Percentiles rank a stretch among this genome's conserved stretches.
These are phyloP conservation scores for Fusarium paranaense DNA, from an alignment of 2,329 filamentous ascomycete species.

Conservation along the genomic window DNA sequence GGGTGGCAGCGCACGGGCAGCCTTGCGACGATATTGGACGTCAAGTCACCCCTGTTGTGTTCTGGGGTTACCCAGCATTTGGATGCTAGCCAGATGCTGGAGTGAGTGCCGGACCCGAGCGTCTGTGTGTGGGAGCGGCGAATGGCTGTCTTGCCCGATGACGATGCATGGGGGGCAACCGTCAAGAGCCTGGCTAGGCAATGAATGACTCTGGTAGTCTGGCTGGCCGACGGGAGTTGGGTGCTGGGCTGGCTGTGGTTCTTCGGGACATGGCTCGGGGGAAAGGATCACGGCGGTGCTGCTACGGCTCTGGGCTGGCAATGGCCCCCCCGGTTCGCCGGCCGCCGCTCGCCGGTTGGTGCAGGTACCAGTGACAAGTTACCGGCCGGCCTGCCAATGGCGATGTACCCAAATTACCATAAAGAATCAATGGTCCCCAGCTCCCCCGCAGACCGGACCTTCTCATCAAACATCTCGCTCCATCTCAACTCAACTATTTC, in stretches of 20 bases:
- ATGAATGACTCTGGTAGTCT: conserved; percentile 3
- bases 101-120: conserved; percentile 24
- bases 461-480: conserved; percentile 37
- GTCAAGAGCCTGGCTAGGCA: not conserved
- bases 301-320: conserved; percentile 22
- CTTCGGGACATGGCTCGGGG: conserved; percentile 45
- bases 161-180: conserved; percentile 24
- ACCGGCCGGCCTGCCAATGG: conserved; percentile 37
- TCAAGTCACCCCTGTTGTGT: conserved; percentile 10
- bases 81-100: conserved; percentile 6
- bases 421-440: conserved; percentile 42
- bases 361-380: conserved; percentile 41
- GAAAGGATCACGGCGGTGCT: conserved; percentile 44
- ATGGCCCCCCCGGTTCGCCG: conserved; percentile 44
- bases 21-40: conserved; percentile 13
- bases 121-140: conserved; percentile 3
- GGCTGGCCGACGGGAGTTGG: conserved; percentile 16
- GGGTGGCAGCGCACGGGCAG: not conserved
- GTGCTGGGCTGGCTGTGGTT: conserved; percentile 22
- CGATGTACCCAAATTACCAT: conserved; percentile 41
- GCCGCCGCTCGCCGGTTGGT: conserved; percentile 40
- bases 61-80: conserved; percentile 9
- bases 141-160: conserved; percentile 10
- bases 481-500: conserved; percentile 35
- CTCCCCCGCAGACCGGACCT: conserved; percentile 37